Evolutionary conservation across 2,329 filamentous ascomycete species (phyloP).

Genomic region (Talaromyces marneffei): DNA sequence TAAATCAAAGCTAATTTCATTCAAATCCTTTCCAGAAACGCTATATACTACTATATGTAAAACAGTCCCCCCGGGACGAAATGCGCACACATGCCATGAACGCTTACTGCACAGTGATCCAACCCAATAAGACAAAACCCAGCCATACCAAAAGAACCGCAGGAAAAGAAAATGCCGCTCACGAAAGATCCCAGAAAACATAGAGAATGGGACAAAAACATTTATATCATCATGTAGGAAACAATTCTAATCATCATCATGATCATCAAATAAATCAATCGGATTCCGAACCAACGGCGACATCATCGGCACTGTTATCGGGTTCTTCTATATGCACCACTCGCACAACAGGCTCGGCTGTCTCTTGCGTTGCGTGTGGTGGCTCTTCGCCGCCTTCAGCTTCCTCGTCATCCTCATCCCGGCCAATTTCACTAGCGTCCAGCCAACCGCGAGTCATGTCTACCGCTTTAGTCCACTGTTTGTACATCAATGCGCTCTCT

Average conservation of each 20-base stretch:
- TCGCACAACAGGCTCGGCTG: neutral
- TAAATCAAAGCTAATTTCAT: no score
- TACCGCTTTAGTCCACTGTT: conserved; percentile 69
- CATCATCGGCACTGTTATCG: conserved; percentile 3
- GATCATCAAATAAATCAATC: neutral
- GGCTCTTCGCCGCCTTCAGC: conserved; percentile 2
- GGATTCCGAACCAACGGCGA: conserved; percentile 10
- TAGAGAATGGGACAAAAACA: neutral
- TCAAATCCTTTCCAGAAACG: neutral
- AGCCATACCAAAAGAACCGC: neutral
- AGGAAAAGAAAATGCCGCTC: neutral
- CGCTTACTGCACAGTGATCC: neutral
- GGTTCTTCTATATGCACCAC: neutral
- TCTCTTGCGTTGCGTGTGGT: neutral
- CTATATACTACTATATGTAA: neutral
- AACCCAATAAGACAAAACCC: no score
- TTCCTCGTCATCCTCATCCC: conserved; percentile 16
- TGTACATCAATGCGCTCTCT: conserved; percentile 59
- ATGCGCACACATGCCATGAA: neutral
- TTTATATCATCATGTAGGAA: neutral
- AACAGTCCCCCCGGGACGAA: neutral
- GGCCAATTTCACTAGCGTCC: conserved; percentile 24
- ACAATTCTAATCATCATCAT: neutral
- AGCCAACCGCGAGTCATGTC: conserved; percentile 71
- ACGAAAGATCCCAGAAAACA: neutral